Conservation (phyloP, 441 rosid species). For the Pelargonium fulgidum region DNA sequence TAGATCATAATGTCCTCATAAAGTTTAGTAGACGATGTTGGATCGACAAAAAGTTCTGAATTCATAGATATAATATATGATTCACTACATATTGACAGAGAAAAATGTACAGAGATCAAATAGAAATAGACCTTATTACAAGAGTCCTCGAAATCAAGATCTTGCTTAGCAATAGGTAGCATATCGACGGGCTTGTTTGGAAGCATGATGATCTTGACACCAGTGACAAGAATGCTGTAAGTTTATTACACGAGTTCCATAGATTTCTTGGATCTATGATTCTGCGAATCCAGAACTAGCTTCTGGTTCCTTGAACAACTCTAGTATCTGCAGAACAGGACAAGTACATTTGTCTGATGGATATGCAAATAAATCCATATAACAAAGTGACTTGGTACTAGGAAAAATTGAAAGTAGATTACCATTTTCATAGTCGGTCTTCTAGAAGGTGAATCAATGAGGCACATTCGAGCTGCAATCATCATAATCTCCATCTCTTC, state of each 20-base stretch:
- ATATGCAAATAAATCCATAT: neutral
- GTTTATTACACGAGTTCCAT: neutral
- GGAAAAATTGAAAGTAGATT: neutral
- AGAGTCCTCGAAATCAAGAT: neutral
- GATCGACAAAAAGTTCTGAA: neutral
- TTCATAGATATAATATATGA: neutral
- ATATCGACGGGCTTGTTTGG: too few species aligned
- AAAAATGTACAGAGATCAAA: neutral
- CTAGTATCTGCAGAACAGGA: slow-evolving; percentile 27
- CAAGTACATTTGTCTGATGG: neutral
- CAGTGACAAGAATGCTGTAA: neutral
- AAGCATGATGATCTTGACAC: too few species aligned
- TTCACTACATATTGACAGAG: neutral
- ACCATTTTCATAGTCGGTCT: slow-evolving; percentile 40
- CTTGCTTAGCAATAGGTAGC: too few species aligned
- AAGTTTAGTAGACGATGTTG: neutral
- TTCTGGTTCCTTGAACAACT: slow-evolving; percentile 31
- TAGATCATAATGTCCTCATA: too few species aligned
- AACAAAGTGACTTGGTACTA: neutral
- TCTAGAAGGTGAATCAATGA: slow-evolving; percentile 29
- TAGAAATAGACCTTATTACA: neutral
- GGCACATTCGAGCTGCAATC: slow-evolving; percentile 35
- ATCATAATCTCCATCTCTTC: slow-evolving; percentile 38
- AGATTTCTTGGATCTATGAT: neutral
- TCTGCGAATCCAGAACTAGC: slow-evolving; percentile 20